These are phyloP conservation scores for Piper betle DNA, from an alignment of 164 flowering plant genomes.

Conservation along the genomic window DNA sequence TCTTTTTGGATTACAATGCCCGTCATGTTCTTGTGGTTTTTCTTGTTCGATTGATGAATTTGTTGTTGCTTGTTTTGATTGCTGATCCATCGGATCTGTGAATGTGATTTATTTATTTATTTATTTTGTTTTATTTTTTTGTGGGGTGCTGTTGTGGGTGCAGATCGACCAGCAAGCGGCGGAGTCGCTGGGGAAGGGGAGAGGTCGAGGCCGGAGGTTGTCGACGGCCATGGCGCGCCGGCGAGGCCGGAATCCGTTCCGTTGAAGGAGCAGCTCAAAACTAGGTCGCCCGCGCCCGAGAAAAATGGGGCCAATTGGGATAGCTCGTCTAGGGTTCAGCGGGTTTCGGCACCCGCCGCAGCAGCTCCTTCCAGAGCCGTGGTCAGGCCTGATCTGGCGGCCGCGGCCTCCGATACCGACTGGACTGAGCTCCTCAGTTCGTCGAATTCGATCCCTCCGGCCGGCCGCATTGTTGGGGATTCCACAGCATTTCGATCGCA, in stretches of 20 bases:
- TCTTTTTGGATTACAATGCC: background rate
- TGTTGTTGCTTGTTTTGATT: background rate
- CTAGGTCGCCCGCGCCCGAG: constrained; percentile 22
- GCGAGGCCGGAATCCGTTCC: constrained; percentile 32
- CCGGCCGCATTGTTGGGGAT: constrained; percentile 26
- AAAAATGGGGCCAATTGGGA: constrained; percentile 7
- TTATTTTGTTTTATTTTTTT: background rate
- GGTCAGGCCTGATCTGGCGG: no score
- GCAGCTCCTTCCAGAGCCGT: no score
- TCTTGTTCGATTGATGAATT: background rate
- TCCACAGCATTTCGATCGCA: constrained; percentile 2
- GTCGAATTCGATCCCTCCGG: constrained; percentile 16
- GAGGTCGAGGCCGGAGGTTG: constrained; percentile 21
- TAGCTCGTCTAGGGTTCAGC: background rate
- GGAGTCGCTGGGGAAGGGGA: constrained; percentile 67
- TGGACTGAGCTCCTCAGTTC: constrained; percentile 75
- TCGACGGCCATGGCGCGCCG: constrained; percentile 8
- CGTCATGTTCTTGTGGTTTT: background rate
- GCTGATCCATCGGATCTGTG: no score
- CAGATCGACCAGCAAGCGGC: constrained; percentile 99
- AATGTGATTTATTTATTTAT: no score
- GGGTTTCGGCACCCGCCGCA: background rate
- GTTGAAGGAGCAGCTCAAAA: constrained; percentile 81
- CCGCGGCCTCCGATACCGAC: constrained; percentile 15
- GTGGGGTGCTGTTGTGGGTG: background rate